Evolutionary conservation across 192 early-diverging fungal species (phyloP), one percentile per base, ranked within the genome.

Genomic region (Podochytrium sp.): DNA sequence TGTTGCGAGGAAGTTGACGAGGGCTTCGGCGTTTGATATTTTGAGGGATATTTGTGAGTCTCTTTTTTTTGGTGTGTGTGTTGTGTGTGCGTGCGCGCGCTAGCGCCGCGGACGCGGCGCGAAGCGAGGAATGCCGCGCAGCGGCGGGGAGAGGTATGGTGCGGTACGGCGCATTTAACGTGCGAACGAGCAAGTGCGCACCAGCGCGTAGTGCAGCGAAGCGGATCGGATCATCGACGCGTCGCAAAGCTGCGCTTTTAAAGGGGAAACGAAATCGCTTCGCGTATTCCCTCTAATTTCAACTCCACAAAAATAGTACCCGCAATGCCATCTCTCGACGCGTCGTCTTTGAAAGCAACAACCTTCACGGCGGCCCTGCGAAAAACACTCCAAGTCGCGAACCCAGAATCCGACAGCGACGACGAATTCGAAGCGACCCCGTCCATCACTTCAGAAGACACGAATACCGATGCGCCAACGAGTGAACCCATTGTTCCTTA

Each of bases 1-100:
- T n/a, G 18, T 32, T 10, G 7, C 65, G 14, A 68, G 37, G 42
- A 5, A 33, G 25, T 34, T 70, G 55, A 68, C 65, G 32, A 20
- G 75, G 27, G 57, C 75, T 23, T 67, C 66, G 18, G 65, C 53
- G n/a, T 42, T 72, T 12, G 62, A 37, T 33, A 72, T 72, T n/a
- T 12, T 72, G 14, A 72, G 62, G 71, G 58, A 53, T 23, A 41
- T 72, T 61, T 23, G 71, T 72, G 20, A 39, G 53, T 59, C 5
- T 29, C 7, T 18, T n/a, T 66, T 50, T 47, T 12, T 47, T 47
- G 43, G 43, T 47, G 43, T 20, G n/a, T 47, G 43, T 47, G n/a
- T 47, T 20, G 43, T 16, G n/a, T 20, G 43, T 16, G n/a, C 43
- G 43, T 47, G n/a, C n/a, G 43, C 12, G 43, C 10, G 10, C n/a